Evolutionary conservation across 805 yeast species (phyloP), one percentile per base, ranked within the genome.

Genomic region (Starmerella bombi): DNA sequence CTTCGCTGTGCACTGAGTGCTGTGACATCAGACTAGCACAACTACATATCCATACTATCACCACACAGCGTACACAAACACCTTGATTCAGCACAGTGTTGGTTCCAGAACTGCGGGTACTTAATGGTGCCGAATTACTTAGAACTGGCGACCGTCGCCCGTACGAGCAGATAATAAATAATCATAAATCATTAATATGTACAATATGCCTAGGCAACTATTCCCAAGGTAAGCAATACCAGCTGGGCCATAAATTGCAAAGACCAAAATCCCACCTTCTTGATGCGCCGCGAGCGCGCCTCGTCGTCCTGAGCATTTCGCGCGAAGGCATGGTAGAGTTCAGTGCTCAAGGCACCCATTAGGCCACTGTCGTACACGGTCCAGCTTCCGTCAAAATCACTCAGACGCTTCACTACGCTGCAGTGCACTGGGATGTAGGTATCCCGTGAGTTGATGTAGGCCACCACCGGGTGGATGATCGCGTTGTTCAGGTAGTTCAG

Each of bases 301-400:
- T 82, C 81, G 50, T 91, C 96, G 58, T 91, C 93, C 9, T 79
- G 79, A 17, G 84, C 94, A 53, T 86, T 86, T 33, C 77, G 71
- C 2, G 78, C 94, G 61, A 91, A 84, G 15, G 91, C 85, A 50
- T 84, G 85, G 59, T 88, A 88, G 4, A 88, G 91, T 50, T 83
- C 93, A 23, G 77, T 77, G 22, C 91, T 79, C 37, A 91, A 67
- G 55, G 88, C 96, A 55, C 81, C 91, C 94, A 88, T 84, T 44
- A 91, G 65, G 38, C 79, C 66, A 21, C 91, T 79, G 57, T 91
- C 98, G 59, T 85, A 91, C 3, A 84, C 68, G 1, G 98, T 88
- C 98, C 98, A 91, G 6, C 94, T 74, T 0, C 98, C 98, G 52
- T 82, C 85, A 58, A 91, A 91, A 55, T 91, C 98, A 21, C 67